phyloP scores from a whole-genome alignment of 495 filamentous ascomycete genomes.

The Tuber microsphaerosporum region DNA sequence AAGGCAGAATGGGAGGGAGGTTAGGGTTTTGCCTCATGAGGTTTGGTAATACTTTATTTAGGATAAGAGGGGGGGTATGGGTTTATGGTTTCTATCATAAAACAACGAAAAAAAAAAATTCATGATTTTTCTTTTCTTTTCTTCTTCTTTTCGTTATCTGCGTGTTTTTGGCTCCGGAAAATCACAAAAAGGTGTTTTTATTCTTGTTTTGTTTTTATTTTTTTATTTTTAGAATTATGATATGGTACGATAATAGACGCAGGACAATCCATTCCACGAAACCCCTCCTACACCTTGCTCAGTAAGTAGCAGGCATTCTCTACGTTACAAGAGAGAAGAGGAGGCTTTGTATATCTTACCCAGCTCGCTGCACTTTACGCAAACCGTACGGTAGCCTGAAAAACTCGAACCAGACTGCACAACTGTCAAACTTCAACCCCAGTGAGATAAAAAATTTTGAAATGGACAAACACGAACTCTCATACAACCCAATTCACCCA shows the following conservation, averaged over 20 bases:
- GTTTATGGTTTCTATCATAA: constrained; percentile 7
- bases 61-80: background rate
- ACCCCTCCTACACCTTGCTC: background rate
- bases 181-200: background rate
- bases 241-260: background rate
- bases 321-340: background rate
- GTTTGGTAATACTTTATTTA: constrained; percentile 58
- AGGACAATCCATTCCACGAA: background rate
- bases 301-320: background rate
- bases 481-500: background rate
- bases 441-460: background rate
- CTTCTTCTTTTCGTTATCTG: too few relatives aligned
- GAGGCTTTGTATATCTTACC: background rate
- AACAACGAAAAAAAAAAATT: too few relatives aligned
- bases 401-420: background rate
- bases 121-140: too few relatives aligned
- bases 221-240: background rate
- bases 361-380: background rate
- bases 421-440: background rate
- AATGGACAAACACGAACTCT: background rate
- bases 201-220: background rate
- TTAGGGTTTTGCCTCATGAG: constrained; percentile 71
- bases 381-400: background rate
- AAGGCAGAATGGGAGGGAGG: constrained; percentile 72
- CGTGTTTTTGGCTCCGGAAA: background rate